Evolutionary conservation across 31 red algal species (phyloP).

Genomic region (Porphyra umbilicalis): DNA sequence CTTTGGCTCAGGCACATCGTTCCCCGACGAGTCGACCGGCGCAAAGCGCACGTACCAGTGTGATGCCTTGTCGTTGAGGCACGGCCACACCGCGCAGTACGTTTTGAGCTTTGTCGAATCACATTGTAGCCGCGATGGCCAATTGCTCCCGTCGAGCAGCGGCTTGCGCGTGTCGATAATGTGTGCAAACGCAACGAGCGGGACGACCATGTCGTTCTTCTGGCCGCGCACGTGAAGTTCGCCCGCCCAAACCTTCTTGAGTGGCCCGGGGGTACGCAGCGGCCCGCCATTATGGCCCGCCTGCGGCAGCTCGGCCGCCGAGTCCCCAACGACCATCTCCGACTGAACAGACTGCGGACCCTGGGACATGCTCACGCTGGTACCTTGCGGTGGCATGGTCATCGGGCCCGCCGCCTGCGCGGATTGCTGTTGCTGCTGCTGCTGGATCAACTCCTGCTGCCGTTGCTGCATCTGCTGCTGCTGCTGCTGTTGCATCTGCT

Average conservation of each 20-base stretch:
- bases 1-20: conserved; percentile 15
- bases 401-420: neutral
- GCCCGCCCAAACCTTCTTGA: conserved; percentile 19
- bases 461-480: neutral
- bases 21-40: conserved; percentile 11
- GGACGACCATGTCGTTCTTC: conserved; percentile 23
- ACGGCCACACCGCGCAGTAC: conserved; percentile 3
- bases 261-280: neutral
- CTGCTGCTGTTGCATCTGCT: neutral
- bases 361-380: neutral
- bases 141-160: conserved; percentile 18
- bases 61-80: conserved; percentile 6
- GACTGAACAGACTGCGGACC: neutral
- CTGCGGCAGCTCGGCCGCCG: neutral
- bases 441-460: neutral
- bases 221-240: conserved; percentile 19
- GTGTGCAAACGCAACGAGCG: conserved; percentile 18
- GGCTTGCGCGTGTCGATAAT: neutral
- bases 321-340: neutral
- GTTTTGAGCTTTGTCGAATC: conserved; percentile 24
- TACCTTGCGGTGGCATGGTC: neutral
- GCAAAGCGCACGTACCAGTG: conserved; percentile 58
- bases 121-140: conserved; percentile 38
- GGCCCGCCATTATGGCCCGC: neutral
- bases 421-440: neutral